These are phyloP conservation scores for Eucalyptus cladocalyx DNA, from an alignment of 345 rosid species.

Conservation along the genomic window DNA sequence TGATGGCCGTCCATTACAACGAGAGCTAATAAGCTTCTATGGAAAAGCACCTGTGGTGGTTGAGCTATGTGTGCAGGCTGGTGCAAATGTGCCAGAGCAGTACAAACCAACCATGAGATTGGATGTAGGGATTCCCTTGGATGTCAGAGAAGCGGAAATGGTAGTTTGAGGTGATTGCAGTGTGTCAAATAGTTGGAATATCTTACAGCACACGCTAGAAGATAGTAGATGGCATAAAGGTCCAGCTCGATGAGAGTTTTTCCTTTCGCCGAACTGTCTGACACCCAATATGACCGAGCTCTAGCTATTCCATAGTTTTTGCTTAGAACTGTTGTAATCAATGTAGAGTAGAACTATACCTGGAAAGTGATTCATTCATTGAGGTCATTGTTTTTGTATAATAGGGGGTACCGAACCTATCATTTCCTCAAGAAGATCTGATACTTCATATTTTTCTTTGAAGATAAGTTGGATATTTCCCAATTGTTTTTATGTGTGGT, in stretches of 20 bases:
- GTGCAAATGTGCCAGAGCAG: slow-evolving; percentile 61
- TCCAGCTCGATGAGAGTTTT: not conserved
- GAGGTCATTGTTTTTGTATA: not conserved
- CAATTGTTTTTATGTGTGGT: not conserved
- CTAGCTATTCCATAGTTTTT: not conserved
- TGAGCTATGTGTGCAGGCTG: slow-evolving; percentile 83
- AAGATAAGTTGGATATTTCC: not conserved
- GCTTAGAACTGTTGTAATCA: not conserved
- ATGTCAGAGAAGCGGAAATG: slow-evolving; percentile 85
- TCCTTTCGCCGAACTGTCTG: not conserved
- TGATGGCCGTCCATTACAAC: slow-evolving; percentile 47
- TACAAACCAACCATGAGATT: slow-evolving; percentile 91
- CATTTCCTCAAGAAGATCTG: not conserved
- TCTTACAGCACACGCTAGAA: not conserved
- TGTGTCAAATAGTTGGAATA: not conserved
- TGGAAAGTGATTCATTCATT: not conserved
- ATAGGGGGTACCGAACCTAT: not conserved
- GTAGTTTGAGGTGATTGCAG: slow-evolving; percentile 37
- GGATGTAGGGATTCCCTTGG: slow-evolving; percentile 77
- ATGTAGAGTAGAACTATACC: not conserved
- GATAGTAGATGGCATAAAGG: not conserved
- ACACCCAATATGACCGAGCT: not conserved
- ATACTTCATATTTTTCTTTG: not conserved
- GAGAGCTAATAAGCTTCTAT: slow-evolving; percentile 63
- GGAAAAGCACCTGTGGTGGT: slow-evolving; percentile 94